Evolutionary conservation across 176 grass and related monocot species (phyloP).

Genomic region (Metroxylon sagu): DNA sequence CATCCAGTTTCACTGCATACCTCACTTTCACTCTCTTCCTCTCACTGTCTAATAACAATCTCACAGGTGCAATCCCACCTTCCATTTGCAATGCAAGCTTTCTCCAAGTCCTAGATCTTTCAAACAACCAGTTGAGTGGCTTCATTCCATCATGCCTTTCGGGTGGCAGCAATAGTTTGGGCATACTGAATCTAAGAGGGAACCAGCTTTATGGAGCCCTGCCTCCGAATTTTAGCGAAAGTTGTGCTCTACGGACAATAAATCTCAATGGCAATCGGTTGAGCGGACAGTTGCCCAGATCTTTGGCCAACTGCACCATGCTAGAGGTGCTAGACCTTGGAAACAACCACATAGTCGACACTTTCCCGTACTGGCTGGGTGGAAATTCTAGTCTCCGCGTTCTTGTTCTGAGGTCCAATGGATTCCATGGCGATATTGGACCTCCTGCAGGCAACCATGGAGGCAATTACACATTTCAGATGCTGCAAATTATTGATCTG

Average conservation of each 20-base stretch:
- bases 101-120: conserved; percentile 51
- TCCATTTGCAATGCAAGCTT: conserved; percentile 34
- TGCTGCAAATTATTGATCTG: conserved; percentile 36
- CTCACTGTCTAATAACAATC: conserved; percentile 35
- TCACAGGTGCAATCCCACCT: conserved; percentile 26
- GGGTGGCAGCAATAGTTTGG: conserved; percentile 7
- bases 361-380: conserved; percentile 31
- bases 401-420: conserved; percentile 35
- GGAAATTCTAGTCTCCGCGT: conserved; percentile 17
- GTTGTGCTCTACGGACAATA: conserved; percentile 24
- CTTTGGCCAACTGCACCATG: conserved; percentile 19
- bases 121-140: conserved; percentile 33
- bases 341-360: conserved; percentile 24
- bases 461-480: conserved; percentile 9
- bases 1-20: conserved; percentile 5
- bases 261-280: conserved; percentile 34
- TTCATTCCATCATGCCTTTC: conserved; percentile 24
- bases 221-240: conserved; percentile 21
- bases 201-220: conserved; percentile 27
- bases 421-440: conserved; percentile 21
- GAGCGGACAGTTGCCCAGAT: conserved; percentile 17
- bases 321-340: conserved; percentile 34
- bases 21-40: conserved; percentile 14
- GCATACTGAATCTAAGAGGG: conserved; percentile 26
- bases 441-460: background rate